Evolutionary conservation across 1,284 basidiomycete genomes (phyloP), one percentile per base, ranked within the genome.

Genomic region (Tylopilus orsonianus): DNA sequence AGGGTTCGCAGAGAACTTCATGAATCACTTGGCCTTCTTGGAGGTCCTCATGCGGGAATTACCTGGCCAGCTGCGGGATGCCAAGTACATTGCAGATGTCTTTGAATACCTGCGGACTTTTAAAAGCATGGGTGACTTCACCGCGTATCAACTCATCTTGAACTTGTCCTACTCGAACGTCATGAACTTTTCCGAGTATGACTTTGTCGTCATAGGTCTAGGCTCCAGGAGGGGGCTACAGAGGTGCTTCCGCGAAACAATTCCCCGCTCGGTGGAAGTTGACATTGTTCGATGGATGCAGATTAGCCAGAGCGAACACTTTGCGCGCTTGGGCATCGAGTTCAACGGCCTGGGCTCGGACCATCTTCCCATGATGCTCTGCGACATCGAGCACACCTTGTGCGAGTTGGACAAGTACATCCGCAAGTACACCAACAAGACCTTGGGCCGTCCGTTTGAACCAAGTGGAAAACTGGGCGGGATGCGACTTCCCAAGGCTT

Each of bases 341-440:
- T 79, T 80, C 53, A 66, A 70, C 0, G 73, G 72, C 6, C 63
- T 83, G 8, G 78, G 80, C n/a, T 67, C 71, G 1, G 49, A 71
- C 13, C 52, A 59, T 16, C 66, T 74, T 8, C 71, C 70, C 3
- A 74, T 83, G 70, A 72, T 75, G 54, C 61, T 84, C n/a, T 72
- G 74, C 9, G 82, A 84, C 57, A 71, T 86, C 46, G 85, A 87
- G 62, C 84, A 87, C 57, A 74, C 79, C 0, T 62, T 86, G 16
- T 87, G 84, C 59, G 84, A 87, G 56, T 69, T 83, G 19, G 80
- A 84, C 66, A 86, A 85, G 59, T 85, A 85, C 52, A 66, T 77
- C 18, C 77, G 83, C n/a, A 65, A 66, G 49, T 66, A 33, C 57
- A 62, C 5, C 48, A 45, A 29, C 18, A 55, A 33, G 36, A 48